Conservation (phyloP, 2,329 filamentous ascomycete species). For the Myriangium duriaei region DNA sequence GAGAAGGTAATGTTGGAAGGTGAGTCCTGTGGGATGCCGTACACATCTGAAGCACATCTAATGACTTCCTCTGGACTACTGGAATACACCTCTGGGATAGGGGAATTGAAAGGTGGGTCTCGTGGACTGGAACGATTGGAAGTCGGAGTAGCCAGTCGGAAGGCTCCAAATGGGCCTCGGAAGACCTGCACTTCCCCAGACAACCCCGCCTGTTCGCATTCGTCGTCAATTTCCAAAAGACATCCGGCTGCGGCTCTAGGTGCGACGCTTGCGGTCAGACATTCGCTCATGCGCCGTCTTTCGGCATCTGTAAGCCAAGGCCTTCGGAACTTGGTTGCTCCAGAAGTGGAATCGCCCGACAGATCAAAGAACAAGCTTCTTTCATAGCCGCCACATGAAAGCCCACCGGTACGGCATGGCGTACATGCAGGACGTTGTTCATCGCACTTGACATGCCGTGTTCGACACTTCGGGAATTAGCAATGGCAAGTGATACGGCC, state of each 20-base stretch:
- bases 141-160: no score
- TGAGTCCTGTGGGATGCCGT: no score
- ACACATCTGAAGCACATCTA: no score
- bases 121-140: no score
- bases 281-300: slow-evolving; percentile 2
- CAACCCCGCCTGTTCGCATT: slow-evolving; percentile 1
- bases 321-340: not conserved
- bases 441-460: slow-evolving; percentile 5
- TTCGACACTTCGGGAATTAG: no score
- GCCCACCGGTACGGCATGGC: not conserved
- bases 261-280: not conserved
- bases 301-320: not conserved
- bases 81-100: no score
- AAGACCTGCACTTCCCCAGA: no score
- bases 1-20: no score
- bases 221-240: not conserved
- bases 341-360: not conserved
- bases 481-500: no score
- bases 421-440: not conserved
- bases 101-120: no score
- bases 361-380: not conserved
- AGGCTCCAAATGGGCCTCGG: no score
- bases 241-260: not conserved
- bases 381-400: not conserved
- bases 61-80: no score